Conservation (phyloP, 2,329 filamentous ascomycete species). For the Trichophyton simii region DNA sequence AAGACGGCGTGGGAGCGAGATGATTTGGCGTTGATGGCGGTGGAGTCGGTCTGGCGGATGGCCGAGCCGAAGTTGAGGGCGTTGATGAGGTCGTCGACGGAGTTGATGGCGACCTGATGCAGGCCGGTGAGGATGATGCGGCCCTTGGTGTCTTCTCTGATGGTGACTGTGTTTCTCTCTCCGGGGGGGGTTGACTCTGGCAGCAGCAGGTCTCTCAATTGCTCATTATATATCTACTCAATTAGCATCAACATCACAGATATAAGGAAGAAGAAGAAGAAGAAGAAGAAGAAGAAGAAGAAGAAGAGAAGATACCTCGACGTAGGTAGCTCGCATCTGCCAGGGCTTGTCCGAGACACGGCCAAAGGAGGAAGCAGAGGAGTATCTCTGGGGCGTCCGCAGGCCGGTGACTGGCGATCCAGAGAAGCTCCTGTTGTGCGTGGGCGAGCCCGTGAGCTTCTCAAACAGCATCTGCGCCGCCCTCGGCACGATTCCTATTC, state of each 20-base stretch:
- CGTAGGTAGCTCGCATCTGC: conserved; percentile 87
- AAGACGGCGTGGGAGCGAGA: conserved; percentile 97
- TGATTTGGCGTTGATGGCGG: conserved; percentile 93
- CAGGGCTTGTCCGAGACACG: conserved; percentile 59
- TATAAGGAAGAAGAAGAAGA: background rate
- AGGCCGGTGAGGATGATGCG: conserved; percentile 89
- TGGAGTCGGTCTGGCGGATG: conserved; percentile 92
- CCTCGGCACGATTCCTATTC: conserved; percentile 82
- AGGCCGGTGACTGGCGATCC: conserved; percentile 47
- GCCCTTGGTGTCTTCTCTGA: conserved; percentile 86
- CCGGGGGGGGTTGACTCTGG: conserved; percentile 55
- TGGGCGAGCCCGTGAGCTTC: conserved; percentile 34
- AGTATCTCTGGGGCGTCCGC: conserved; percentile 67
- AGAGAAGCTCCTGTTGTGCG: conserved; percentile 49
- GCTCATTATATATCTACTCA: conserved; percentile 85
- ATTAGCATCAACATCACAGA: background rate
- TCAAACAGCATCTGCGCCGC: conserved; percentile 81
- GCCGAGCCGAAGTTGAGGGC: conserved; percentile 85
- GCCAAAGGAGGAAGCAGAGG: conserved; percentile 35
- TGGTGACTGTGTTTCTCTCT: conserved; percentile 71
- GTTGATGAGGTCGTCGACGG: conserved; percentile 76
- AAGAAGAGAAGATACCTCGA: conserved; percentile 41
- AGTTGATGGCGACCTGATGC: conserved; percentile 77
- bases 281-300: conserved; percentile 5
- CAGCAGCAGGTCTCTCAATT: conserved; percentile 76